Evolutionary conservation across 441 rosid species (phyloP), one percentile per base, ranked within the genome.

Genomic region (Syzygium syzygioides): DNA sequence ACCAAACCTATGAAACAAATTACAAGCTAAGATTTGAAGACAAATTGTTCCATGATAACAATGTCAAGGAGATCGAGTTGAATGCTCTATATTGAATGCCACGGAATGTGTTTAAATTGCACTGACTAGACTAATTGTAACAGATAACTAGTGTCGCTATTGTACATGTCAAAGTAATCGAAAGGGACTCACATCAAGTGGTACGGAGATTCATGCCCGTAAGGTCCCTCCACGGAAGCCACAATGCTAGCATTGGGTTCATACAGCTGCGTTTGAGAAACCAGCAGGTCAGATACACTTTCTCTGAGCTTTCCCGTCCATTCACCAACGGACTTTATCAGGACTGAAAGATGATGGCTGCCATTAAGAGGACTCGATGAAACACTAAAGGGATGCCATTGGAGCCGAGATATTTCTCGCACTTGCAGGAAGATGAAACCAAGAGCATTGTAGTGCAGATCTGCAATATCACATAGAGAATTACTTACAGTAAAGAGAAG

Each of bases 291-390:
- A 32, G 45, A 85, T 54, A 85, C 59, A 85, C 45, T 85, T 23
- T 56, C 55, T 54, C 66, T 55, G n/a, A 85, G 87, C 66, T 55
- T 85, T 55, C 62, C 62, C 4, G 87, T 85, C 87, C 87, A 85
- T 20, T 85, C 62, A 64, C 87, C 87, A 9, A 32, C 86, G 12
- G 87, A 55, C 66, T 85, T 85, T 85, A 85, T 85, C n/a, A 85
- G 87, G 66, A 85, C 87, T 3, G 87, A 85, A 85, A 85, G 83
- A 76, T 76, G 87, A 19, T 55, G 87, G 41, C 50, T 4, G 7
- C 87, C 87, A 30, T 85, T 66, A 32, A 85, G 87, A 85, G 87
- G 87, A 41, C 87, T 85, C 2, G 87, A 85, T 85, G 87, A 85
- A 52, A 85, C 66, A 25, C 87, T 85, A 30, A 55, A 85, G 45